A percentile compares a stretch with the other conserved stretches of the same genome.
These are phyloP conservation scores for Solanum hybrid DNA, from an alignment of 305 asterid genomes.

Conservation along the genomic window DNA sequence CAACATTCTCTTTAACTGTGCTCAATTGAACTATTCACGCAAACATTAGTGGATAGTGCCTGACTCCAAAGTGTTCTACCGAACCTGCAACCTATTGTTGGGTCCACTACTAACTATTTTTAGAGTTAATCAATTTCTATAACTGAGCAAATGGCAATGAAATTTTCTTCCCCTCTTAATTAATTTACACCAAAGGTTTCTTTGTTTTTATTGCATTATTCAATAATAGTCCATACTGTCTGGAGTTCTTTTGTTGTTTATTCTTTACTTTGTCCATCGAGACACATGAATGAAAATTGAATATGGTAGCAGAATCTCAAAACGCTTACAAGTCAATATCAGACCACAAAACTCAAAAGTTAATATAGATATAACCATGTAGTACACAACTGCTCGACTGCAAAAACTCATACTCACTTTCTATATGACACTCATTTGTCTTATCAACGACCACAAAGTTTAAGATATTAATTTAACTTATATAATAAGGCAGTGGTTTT, in stretches of 20 bases:
- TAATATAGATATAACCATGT: not conserved
- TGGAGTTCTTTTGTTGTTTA: not conserved
- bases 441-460: not conserved
- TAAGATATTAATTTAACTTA: not conserved
- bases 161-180: not conserved
- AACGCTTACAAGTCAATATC: not conserved
- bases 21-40: constrained; percentile 45
- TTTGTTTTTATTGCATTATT: not conserved
- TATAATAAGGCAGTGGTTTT: not conserved
- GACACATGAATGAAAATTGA: not conserved
- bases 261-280: constrained; percentile 12
- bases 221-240: not conserved
- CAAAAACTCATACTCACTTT: not conserved
- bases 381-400: not conserved
- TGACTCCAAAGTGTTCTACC: not conserved
- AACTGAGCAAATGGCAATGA: not conserved
- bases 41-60: not conserved
- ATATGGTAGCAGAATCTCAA: not conserved
- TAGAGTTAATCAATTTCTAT: not conserved
- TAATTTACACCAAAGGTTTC: not conserved
- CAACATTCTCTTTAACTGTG: constrained; percentile 60
- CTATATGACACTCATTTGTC: not conserved
- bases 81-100: not conserved
- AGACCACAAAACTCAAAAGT: not conserved
- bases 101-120: not conserved